Conservation (phyloP, 208 protist species). For the Acanthamoeba royreba region DNA sequence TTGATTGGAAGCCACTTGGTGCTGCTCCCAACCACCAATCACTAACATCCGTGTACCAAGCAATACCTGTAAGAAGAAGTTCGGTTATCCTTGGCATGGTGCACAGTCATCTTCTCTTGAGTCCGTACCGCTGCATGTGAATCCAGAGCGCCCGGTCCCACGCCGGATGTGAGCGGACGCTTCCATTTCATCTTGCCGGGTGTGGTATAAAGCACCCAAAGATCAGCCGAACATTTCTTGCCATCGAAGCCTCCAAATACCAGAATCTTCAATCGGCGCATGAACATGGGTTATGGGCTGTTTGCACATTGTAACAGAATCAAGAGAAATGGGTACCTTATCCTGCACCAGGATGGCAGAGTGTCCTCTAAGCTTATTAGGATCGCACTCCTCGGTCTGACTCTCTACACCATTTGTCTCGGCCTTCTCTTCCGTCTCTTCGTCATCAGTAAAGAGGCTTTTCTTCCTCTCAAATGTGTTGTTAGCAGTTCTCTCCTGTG, state of each 20-base stretch:
- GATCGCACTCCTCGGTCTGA: neutral
- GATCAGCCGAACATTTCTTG: neutral
- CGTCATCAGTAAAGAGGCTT: neutral
- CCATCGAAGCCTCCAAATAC: conserved; percentile 25
- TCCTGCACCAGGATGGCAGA: neutral
- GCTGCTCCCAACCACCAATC: conserved; percentile 32
- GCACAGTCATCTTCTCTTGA: neutral
- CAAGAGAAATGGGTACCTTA: too few relatives aligned
- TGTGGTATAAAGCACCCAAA: conserved; percentile 22
- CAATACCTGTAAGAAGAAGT: neutral
- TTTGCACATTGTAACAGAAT: too few relatives aligned
- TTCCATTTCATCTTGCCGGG: conserved; percentile 48
- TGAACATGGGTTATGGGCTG: neutral
- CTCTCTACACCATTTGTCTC: neutral
- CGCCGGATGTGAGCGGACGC: neutral
- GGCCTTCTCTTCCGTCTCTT: neutral
- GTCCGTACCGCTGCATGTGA: neutral
- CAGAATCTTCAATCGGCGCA: neutral
- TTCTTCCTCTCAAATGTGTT: neutral
- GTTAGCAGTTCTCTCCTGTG: neutral
- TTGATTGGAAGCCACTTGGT: neutral
- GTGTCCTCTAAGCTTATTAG: neutral
- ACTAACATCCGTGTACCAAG: conserved; percentile 16
- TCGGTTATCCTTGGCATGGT: neutral
- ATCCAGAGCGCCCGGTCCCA: neutral